These are phyloP conservation scores for Epichloe glyceriae DNA, from an alignment of 2,329 filamentous ascomycete genomes.

Conservation along the genomic window DNA sequence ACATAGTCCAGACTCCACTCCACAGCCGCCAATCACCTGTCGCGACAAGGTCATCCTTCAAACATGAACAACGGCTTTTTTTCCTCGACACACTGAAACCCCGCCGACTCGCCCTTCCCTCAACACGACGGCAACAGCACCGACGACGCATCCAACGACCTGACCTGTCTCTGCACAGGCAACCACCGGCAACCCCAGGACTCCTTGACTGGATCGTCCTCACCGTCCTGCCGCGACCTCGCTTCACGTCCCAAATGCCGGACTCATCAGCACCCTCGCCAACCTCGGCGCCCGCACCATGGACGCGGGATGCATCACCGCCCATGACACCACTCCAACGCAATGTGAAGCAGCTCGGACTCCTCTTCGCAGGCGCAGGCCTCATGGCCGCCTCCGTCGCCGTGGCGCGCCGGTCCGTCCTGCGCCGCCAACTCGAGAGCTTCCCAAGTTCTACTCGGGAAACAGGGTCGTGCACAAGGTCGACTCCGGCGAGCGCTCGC, in stretches of 20 bases:
- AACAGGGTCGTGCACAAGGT: slow-evolving; percentile 27
- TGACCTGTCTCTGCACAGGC: background rate
- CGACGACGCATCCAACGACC: background rate
- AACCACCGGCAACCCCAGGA: background rate
- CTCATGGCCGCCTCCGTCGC: slow-evolving; percentile 63
- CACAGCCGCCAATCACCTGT: too few species aligned
- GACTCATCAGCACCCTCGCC: slow-evolving; percentile 3
- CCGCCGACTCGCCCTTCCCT: too few species aligned
- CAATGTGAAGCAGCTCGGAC: slow-evolving; percentile 45
- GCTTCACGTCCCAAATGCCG: slow-evolving; percentile 4
- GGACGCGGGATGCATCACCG: slow-evolving; percentile 11
- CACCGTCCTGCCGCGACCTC: background rate
- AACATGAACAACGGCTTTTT: too few species aligned
- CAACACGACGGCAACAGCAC: background rate
- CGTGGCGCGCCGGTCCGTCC: slow-evolving; percentile 58
- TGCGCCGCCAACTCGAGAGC: slow-evolving; percentile 45
- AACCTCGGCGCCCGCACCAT: slow-evolving; percentile 8
- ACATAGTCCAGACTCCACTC: too few species aligned
- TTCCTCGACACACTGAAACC: too few species aligned
- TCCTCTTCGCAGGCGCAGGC: slow-evolving; percentile 62
- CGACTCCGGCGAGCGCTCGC: slow-evolving; percentile 19
- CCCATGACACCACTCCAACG: slow-evolving; percentile 30
- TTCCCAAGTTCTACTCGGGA: slow-evolving; percentile 57
- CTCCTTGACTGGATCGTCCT: background rate
- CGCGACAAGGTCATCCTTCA: too few species aligned